Conservation (phyloP, 805 yeast genomes). For the Nakazawaea sp. region DNA sequence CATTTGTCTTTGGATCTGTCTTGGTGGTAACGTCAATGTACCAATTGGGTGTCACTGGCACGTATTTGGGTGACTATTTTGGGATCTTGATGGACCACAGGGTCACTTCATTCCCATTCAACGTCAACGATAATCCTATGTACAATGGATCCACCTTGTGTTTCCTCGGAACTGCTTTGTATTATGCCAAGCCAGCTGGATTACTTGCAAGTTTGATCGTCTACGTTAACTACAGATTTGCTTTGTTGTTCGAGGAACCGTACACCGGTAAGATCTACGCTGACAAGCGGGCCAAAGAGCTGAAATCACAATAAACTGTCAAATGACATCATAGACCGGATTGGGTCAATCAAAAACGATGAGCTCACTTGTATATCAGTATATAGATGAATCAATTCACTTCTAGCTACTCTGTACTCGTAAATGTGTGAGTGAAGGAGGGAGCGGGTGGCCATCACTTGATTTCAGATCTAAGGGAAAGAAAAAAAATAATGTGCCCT, state of each 20-base stretch:
- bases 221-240: slow-evolving; percentile 74
- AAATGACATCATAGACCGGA: no score
- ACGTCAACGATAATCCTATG: slow-evolving; percentile 90
- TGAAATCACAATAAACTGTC: not conserved
- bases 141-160: slow-evolving; percentile 87
- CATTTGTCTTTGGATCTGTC: slow-evolving; percentile 67
- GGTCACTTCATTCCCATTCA: slow-evolving; percentile 92
- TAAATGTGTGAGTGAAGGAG: no score
- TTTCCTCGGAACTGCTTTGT: slow-evolving; percentile 85
- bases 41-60: slow-evolving; percentile 90
- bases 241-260: slow-evolving; percentile 89
- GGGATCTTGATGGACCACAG: slow-evolving; percentile 90
- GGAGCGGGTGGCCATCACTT: no score
- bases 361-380: no score
- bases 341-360: no score
- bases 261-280: slow-evolving; percentile 90
- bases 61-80: slow-evolving; percentile 95
- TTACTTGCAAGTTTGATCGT: slow-evolving; percentile 66
- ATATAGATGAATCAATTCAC: no score
- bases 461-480: no score
- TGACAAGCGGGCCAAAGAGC: slow-evolving; percentile 7
- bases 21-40: slow-evolving; percentile 85
- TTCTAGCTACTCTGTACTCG: no score
- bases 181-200: slow-evolving; percentile 89
- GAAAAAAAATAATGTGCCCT: slow-evolving; percentile 21